Evolutionary conservation across 1,284 basidiomycete genomes (phyloP), one percentile per base, ranked within the genome.

Genomic region (Boletus sp.): DNA sequence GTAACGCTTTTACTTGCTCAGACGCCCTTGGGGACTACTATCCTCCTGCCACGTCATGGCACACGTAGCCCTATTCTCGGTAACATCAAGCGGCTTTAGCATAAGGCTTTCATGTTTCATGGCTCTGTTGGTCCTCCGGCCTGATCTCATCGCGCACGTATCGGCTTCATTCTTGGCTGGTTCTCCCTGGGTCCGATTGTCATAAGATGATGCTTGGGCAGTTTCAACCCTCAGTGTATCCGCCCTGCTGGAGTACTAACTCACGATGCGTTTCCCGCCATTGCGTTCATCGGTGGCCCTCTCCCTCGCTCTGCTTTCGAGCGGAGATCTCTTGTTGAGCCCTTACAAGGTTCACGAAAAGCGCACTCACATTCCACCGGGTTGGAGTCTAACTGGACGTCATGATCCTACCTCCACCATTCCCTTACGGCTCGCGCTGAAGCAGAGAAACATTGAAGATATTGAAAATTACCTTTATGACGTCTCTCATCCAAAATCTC

Each of bases 401-500:
- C 58, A 64, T 5, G 55, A 60, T n/a, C 40, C 61, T 5, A 47
- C 57, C n/a, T 50, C 59, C 16, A 35, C 49, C 26, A 53, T 74
- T 19, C 68, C 69, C 19, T 43, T 77, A 27, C 64, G 69, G 20
- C 69, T 76, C 46, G 73, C 70, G 12, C 60, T 76, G 41, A 65
- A 59, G 13, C 75, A 75, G 53, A 57, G 54, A 17, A 71, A 74
- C 56, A 55, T 75, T 2, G 59, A 67, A 32, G 48, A 60, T 13
- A 54, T 76, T 23, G 67, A 66, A 34, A 56, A 62, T 5, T 62
- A 60, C 49, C 65, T 76, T 35, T 53, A 68, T 37, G 69, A 69
- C 25, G 67, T 76, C 5, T 72, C 74, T 22, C 64, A 72, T 42
- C 75, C 75, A 0, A 58, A 64, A 8, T 76, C 70, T 1, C 44